Evolutionary conservation across 768 basidiomycete species (phyloP).

Genomic region (Leccinum variicolor): DNA sequence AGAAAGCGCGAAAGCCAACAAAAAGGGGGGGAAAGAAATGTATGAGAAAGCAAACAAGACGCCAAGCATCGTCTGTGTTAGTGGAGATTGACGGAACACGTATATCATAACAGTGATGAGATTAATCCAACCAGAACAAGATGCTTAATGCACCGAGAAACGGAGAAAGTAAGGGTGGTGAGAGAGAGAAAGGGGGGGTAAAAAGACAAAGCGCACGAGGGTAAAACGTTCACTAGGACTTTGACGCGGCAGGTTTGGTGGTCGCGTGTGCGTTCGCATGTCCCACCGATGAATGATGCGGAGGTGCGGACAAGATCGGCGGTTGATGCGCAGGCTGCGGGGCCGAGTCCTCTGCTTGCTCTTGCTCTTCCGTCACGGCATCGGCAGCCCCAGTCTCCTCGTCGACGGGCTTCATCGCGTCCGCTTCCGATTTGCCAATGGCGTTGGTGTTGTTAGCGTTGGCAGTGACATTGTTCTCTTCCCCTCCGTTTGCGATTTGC

Average conservation of each 20-base stretch:
- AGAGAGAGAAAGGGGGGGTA: background rate
- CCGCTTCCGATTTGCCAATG: conserved; percentile 33
- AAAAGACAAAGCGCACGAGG: background rate
- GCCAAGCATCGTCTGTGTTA: conserved; percentile 4
- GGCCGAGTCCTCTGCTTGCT: background rate
- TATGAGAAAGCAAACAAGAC: background rate
- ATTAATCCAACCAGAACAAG: conserved; percentile 5
- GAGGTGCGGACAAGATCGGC: conserved; percentile 34
- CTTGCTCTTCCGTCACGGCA: conserved; percentile 6
- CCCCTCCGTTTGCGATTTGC: conserved; percentile 3
- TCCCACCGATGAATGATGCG: conserved; percentile 13
- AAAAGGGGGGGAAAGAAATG: background rate
- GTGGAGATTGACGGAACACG: conserved; percentile 1
- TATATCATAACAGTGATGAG: conserved; percentile 3
- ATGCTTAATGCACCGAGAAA: background rate
- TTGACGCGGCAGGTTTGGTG: conserved; percentile 12
- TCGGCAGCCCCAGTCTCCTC: conserved; percentile 27
- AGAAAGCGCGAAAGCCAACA: background rate
- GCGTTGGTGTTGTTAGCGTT: background rate
- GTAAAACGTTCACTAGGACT: conserved; percentile 3
- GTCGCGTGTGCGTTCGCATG: conserved; percentile 1
- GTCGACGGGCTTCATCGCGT: conserved; percentile 79
- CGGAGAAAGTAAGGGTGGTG: background rate
- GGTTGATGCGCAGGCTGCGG: conserved; percentile 21
- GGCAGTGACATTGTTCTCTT: background rate